Evolutionary conservation across 805 yeast species (phyloP).

Genomic region (Ogataea allantospora): DNA sequence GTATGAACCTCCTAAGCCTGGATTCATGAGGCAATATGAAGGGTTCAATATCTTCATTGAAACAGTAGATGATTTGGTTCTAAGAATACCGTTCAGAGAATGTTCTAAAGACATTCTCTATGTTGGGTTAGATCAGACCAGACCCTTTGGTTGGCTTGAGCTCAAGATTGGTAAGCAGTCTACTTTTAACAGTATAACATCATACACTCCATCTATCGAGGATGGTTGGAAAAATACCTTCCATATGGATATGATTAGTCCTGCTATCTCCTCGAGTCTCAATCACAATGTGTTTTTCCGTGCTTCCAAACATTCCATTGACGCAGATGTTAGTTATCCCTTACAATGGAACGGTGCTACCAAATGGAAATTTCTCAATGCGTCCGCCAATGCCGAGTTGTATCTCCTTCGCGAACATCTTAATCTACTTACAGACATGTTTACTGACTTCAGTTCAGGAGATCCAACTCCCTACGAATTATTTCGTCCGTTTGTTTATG

Average conservation of each 20-base stretch:
- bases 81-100: slow-evolving; percentile 84
- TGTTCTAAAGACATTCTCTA: slow-evolving; percentile 65
- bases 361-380: slow-evolving; percentile 60
- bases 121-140: slow-evolving; percentile 15
- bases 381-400: slow-evolving; percentile 50
- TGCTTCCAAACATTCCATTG: slow-evolving; percentile 55
- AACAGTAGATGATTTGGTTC: slow-evolving; percentile 61
- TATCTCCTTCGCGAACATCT: slow-evolving; percentile 83
- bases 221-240: slow-evolving; percentile 56
- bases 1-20: slow-evolving; percentile 38
- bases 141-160: slow-evolving; percentile 94
- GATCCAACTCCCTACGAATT: slow-evolving; percentile 68
- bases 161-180: slow-evolving; percentile 58
- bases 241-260: slow-evolving; percentile 43
- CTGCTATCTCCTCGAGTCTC: slow-evolving; percentile 77
- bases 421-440: slow-evolving; percentile 65
- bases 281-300: slow-evolving; percentile 79
- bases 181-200: slow-evolving; percentile 42
- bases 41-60: slow-evolving; percentile 55
- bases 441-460: slow-evolving; percentile 75
- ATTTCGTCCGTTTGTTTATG: slow-evolving; percentile 70
- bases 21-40: slow-evolving; percentile 53
- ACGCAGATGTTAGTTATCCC: slow-evolving; percentile 66
- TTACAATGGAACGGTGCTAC: slow-evolving; percentile 79
- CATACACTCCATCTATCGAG: slow-evolving; percentile 49